Percentiles rank a stretch among this genome's conserved stretches.
Conservation (phyloP, 495 filamentous ascomycete genomes). For the Neurospora africana region DNA sequence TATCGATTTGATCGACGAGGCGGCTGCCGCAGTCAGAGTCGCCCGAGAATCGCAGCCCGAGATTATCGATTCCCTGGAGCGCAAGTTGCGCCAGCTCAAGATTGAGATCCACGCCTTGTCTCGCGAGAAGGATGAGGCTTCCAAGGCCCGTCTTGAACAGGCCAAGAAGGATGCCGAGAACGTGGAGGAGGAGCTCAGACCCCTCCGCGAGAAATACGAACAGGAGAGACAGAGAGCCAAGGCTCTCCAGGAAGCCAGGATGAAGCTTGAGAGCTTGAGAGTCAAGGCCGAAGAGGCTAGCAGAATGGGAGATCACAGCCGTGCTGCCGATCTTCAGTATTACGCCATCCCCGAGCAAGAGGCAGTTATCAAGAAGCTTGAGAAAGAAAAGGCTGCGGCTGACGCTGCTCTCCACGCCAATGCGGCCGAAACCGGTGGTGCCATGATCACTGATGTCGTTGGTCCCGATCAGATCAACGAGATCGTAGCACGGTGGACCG, state of each 20-base stretch:
- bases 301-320: constrained; percentile 66
- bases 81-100: constrained; percentile 75
- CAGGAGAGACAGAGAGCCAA: constrained; percentile 77
- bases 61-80: constrained; percentile 82
- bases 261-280: constrained; percentile 79
- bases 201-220: constrained; percentile 91
- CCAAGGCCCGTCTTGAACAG: constrained; percentile 63
- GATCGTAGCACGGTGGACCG: constrained; percentile 91
- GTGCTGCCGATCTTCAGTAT: constrained; percentile 87
- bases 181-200: constrained; percentile 79
- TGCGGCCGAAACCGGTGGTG: constrained; percentile 46
- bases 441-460: constrained; percentile 83
- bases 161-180: constrained; percentile 88
- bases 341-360: constrained; percentile 94
- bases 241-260: constrained; percentile 90
- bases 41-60: constrained; percentile 94
- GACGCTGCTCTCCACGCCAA: constrained; percentile 63
- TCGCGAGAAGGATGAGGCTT: constrained; percentile 90
- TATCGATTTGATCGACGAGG: constrained; percentile 92
- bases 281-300: constrained; percentile 90
- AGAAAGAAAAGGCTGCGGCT: constrained; percentile 63
- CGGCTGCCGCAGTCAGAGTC: constrained; percentile 86
- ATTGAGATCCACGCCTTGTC: constrained; percentile 94
- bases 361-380: constrained; percentile 63
- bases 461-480: constrained; percentile 99